Conservation (phyloP, 225 moss, liverwort and hornwort species). For the Thuidium tamariscinum region DNA sequence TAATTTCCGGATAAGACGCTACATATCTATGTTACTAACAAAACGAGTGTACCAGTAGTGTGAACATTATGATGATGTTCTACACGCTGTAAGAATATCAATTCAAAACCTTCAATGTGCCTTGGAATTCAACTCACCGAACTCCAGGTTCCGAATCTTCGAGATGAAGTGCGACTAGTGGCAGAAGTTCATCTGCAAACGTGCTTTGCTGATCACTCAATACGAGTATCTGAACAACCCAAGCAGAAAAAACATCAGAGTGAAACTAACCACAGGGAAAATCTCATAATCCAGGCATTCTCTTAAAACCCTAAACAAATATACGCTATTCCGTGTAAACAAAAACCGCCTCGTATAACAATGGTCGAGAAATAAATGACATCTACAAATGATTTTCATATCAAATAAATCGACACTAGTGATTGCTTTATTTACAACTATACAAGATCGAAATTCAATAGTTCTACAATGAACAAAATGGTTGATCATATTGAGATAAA, state of each 20-base stretch:
- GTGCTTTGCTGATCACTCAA: slow-evolving; percentile 21
- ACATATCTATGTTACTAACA: background rate
- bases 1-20: background rate
- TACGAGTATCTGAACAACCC: slow-evolving; percentile 36
- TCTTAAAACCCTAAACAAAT: background rate
- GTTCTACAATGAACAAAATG: background rate
- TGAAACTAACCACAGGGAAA: background rate
- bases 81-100: background rate
- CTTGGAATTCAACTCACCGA: slow-evolving; percentile 40
- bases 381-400: background rate
- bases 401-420: background rate
- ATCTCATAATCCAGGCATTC: background rate
- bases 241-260: background rate
- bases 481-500: background rate
- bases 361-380: background rate
- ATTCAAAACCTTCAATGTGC: slow-evolving; percentile 6
- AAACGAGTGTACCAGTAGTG: background rate
- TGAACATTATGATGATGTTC: background rate
- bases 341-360: background rate
- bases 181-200: slow-evolving; percentile 45
- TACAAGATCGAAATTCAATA: background rate
- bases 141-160: slow-evolving; percentile 72
- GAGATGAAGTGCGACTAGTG: slow-evolving; percentile 40
- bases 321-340: background rate
- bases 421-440: background rate